A percentile compares a stretch with the other conserved stretches of the same genome.
phyloP scores from a whole-genome alignment of 2,329 filamentous ascomycete species.

The Chrysosporium keratinophilum region DNA sequence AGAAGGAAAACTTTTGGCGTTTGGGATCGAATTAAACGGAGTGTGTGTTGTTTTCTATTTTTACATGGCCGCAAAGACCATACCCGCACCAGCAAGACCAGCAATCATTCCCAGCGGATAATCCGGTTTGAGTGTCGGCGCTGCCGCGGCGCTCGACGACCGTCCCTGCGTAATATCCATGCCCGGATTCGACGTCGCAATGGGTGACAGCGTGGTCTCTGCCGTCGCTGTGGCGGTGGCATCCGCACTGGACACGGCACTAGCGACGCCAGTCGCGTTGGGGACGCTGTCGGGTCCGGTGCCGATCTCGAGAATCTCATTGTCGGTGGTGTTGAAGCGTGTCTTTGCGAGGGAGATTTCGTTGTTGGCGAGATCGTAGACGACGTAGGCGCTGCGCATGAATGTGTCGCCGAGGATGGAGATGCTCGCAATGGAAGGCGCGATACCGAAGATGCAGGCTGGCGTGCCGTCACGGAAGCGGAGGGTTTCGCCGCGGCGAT shows the following conservation, averaged over 20 bases:
- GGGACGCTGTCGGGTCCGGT: conserved; percentile 40
- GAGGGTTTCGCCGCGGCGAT: conserved; percentile 38
- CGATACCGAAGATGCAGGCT: conserved; percentile 59
- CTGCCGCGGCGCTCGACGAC: conserved; percentile 2
- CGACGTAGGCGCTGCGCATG: conserved; percentile 62
- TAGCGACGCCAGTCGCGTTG: conserved; percentile 33
- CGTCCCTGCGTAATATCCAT: neutral
- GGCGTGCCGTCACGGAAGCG: conserved; percentile 44
- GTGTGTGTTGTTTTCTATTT: too few relatives aligned
- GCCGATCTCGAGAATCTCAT: conserved; percentile 44
- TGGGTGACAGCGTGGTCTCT: conserved; percentile 1
- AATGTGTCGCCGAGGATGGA: conserved; percentile 65
- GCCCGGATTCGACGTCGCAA: neutral
- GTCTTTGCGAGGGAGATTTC: conserved; percentile 61
- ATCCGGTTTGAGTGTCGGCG: conserved; percentile 11
- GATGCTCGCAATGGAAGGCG: conserved; percentile 46
- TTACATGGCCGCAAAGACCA: conserved; percentile 16
- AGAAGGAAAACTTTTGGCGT: too few relatives aligned
- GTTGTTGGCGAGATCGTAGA: conserved; percentile 63
- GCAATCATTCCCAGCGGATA: conserved; percentile 12
- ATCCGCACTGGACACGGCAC: conserved; percentile 18
- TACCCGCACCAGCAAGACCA: conserved; percentile 15
- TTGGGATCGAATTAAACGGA: too few relatives aligned
- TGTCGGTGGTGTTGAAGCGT: conserved; percentile 46
- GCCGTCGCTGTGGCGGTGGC: conserved; percentile 13